Conservation (phyloP, 108 stramenopile genomes). For the Parietichytrium sp. region DNA sequence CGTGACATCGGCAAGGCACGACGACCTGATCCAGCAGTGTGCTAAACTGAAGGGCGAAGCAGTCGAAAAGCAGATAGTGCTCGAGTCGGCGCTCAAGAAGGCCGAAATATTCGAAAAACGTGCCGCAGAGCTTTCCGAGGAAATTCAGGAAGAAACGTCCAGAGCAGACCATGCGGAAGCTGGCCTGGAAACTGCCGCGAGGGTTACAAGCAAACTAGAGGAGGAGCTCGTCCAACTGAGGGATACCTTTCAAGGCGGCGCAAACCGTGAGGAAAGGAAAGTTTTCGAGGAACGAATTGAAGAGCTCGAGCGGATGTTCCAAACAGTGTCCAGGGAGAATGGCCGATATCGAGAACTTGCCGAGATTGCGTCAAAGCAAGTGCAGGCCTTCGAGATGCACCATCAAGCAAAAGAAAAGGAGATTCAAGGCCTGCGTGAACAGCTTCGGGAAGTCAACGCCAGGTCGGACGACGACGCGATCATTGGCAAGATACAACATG, state of each 20-base stretch:
- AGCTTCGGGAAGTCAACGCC: constrained; percentile 50
- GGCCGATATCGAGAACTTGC: constrained; percentile 56
- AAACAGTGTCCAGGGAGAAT: constrained; percentile 41
- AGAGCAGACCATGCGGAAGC: constrained; percentile 34
- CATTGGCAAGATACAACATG: constrained; percentile 63
- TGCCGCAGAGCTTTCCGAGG: background rate
- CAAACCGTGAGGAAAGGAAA: constrained; percentile 6
- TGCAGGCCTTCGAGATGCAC: constrained; percentile 27
- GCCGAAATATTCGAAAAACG: constrained; percentile 39
- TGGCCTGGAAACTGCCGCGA: background rate
- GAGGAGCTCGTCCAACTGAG: constrained; percentile 37
- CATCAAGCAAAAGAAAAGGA: constrained; percentile 28
- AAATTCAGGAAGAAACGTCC: constrained; percentile 22
- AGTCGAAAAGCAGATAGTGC: constrained; percentile 35
- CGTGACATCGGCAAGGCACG: no score
- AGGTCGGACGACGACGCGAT: constrained; percentile 64
- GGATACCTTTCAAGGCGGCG: background rate
- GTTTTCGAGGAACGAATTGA: constrained; percentile 33
- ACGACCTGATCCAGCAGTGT: constrained; percentile 29
- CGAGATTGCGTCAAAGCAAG: constrained; percentile 59
- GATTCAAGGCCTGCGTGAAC: constrained; percentile 47
- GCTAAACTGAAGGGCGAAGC: constrained; percentile 47
- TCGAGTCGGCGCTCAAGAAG: constrained; percentile 12
- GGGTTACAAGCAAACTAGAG: constrained; percentile 42
- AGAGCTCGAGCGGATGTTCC: constrained; percentile 42